Percentiles rank a stretch among this genome's conserved stretches.
Evolutionary conservation across 2,329 filamentous ascomycete species (phyloP).

Genomic region (Cordyceps sp.): DNA sequence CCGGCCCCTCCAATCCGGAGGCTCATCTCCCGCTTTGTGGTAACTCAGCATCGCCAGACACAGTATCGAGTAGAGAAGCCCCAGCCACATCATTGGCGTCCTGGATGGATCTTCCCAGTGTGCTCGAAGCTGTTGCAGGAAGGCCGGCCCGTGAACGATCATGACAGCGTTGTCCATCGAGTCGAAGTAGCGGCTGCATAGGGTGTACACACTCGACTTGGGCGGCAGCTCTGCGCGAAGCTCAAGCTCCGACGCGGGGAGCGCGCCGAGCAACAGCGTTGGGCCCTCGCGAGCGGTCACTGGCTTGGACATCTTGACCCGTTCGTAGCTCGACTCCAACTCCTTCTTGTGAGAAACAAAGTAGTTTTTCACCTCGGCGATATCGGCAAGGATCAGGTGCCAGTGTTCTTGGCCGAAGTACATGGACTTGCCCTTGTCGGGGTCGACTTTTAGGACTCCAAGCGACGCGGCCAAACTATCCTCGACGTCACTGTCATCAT

Average conservation of each 20-base stretch:
- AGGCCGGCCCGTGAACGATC: slow-evolving; percentile 71
- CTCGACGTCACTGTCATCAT: slow-evolving; percentile 54
- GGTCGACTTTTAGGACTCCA: slow-evolving; percentile 68
- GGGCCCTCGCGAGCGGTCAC: slow-evolving; percentile 45
- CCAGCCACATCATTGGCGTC: slow-evolving; percentile 63
- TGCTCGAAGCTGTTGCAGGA: slow-evolving; percentile 51
- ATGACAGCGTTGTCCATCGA: slow-evolving; percentile 55
- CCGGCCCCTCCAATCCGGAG: slow-evolving; percentile 58
- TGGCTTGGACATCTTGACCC: slow-evolving; percentile 53
- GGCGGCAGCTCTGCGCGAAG: slow-evolving; percentile 65
- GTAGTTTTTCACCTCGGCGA: slow-evolving; percentile 86
- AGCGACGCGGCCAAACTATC: slow-evolving; percentile 54
- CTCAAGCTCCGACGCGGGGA: slow-evolving; percentile 56
- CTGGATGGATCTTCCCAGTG: slow-evolving; percentile 60
- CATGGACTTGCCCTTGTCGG: slow-evolving; percentile 60
- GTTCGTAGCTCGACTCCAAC: slow-evolving; percentile 64
- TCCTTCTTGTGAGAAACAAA: slow-evolving; percentile 79
- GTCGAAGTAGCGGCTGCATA: slow-evolving; percentile 84
- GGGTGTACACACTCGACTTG: slow-evolving; percentile 66
- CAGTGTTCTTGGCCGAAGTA: slow-evolving; percentile 76
- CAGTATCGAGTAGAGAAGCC: slow-evolving; percentile 59
- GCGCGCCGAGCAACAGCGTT: slow-evolving; percentile 62
- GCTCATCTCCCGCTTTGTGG: slow-evolving; percentile 63
- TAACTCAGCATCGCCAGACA: slow-evolving; percentile 67
- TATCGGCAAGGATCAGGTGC: slow-evolving; percentile 64